Percentiles rank a stretch among this genome's conserved stretches.
These are phyloP conservation scores for Phycomyces blakesleeanus DNA, from an alignment of 192 early-diverging fungal genomes.

Conservation along the genomic window DNA sequence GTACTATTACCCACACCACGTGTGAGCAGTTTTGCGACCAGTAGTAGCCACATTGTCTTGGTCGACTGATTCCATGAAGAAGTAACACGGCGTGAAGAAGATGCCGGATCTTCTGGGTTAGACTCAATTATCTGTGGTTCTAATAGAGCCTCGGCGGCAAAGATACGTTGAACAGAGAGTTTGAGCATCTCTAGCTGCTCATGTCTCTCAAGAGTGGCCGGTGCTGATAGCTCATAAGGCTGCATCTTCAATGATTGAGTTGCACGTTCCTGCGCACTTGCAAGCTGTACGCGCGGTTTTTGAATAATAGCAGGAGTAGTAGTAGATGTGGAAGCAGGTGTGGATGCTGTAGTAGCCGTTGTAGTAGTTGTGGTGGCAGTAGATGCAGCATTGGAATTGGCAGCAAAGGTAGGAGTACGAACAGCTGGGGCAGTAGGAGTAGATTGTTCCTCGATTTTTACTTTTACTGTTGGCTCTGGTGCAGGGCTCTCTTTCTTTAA, in stretches of 20 bases:
- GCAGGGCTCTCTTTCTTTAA: neutral
- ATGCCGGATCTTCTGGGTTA: slow-evolving; percentile 3
- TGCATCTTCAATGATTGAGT: slow-evolving; percentile 39
- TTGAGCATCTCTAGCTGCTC: slow-evolving; percentile 26
- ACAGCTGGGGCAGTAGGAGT: slow-evolving; percentile 1
- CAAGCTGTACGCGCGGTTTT: neutral
- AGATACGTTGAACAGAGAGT: slow-evolving; percentile 27
- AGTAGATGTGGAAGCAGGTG: neutral
- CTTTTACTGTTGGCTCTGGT: slow-evolving; percentile 1
- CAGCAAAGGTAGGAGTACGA: neutral
- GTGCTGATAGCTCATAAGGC: slow-evolving; percentile 34
- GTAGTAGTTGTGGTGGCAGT: neutral
- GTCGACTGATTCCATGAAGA: slow-evolving; percentile 5
- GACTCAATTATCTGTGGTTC: neutral
- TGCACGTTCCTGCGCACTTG: slow-evolving; percentile 30
- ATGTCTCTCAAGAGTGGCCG: neutral
- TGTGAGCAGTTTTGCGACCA: slow-evolving; percentile 21
- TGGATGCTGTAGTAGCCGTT: neutral
- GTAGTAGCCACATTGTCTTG: slow-evolving; percentile 14
- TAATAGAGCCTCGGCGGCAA: slow-evolving; percentile 20
- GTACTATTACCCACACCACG: neutral
- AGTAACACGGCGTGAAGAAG: neutral
- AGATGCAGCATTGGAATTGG: neutral
- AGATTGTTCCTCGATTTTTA: slow-evolving; percentile 3
- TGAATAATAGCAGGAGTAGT: neutral